Evolutionary conservation across 108 stramenopile species (phyloP).

Genomic region (Nitzschia sp.): DNA sequence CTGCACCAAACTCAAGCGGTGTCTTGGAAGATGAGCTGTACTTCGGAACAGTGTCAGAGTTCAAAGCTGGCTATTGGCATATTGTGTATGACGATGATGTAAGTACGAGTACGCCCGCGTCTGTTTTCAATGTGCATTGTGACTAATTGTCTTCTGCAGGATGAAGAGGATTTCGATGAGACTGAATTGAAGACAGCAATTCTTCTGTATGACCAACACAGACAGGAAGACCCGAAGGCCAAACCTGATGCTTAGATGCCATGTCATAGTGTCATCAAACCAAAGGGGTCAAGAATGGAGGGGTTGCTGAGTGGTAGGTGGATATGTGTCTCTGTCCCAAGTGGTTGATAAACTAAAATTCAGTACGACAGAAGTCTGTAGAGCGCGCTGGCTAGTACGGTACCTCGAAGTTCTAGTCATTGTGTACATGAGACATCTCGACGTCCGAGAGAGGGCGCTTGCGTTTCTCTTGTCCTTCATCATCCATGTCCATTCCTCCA

Average conservation of each 20-base stretch:
- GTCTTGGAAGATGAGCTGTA: slow-evolving; percentile 36
- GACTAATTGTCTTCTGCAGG: slow-evolving; percentile 5
- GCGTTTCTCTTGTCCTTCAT: slow-evolving; percentile 2
- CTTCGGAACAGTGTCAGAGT: slow-evolving; percentile 50
- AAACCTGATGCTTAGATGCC: not conserved
- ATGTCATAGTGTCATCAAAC: not conserved
- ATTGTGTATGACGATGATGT: slow-evolving; percentile 65
- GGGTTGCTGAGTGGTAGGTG: not conserved
- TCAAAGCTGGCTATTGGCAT: slow-evolving; percentile 46
- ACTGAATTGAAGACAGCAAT: slow-evolving; percentile 5
- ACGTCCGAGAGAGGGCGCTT: not conserved
- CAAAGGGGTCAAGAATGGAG: not conserved
- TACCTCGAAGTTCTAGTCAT: not conserved
- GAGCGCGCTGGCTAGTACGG: not conserved
- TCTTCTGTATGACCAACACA: not conserved
- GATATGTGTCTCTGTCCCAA: not conserved
- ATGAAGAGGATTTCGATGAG: slow-evolving; percentile 24
- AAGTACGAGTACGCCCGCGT: not conserved
- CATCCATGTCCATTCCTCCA: slow-evolving; percentile 10
- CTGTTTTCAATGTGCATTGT: not conserved
- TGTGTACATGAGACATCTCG: not conserved
- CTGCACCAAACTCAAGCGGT: slow-evolving; percentile 13
- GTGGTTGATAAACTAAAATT: not conserved
- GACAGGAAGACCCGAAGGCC: not conserved
- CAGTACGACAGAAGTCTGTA: no score